Base-by-base conservation (phyloP, 441 rosid species). In the Populus hybrid region DNA sequence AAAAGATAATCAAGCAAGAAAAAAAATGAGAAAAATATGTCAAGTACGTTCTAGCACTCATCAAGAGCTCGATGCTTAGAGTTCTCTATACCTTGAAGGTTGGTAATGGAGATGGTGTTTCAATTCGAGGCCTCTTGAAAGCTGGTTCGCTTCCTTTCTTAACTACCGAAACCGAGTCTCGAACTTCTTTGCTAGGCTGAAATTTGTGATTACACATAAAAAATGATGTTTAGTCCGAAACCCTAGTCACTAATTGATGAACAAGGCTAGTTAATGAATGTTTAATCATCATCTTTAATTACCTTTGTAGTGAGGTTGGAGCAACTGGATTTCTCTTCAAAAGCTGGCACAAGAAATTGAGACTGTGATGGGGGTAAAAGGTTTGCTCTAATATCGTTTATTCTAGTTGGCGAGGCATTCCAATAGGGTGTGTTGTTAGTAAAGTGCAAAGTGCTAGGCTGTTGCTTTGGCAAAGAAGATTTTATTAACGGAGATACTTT, bases 41-140 rank as follows among this genome's bases (percentile, higher is more conserved):
- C 23, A 53, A 80, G 26, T 75, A 36, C 42, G 8, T 61, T 65
- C 28, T 68, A 46, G 35, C 46, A 14, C 57, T 46, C 24, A 71
- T 4, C 24, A 74, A 59, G 36, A 77, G 57, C 74, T 12, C 70
- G 24, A 69, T 70, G 14, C 57, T 46, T 14, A 12, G 5, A 46
- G 57, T 4, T 46, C 19, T 46, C 57, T 59, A 38, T 86, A 91
- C 98, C 98, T 92, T 94, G 77, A 92, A 94, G 83, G 98, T 90
- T 79, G 97, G 97, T 76, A 94, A 85, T 16, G 97, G 90, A 26
- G 97, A 90, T 64, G 97, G 98, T 8, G 95, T 90, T 81, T 90
- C 87, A 61, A 91, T 83, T 85, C 97, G 80, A 26, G 89, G 86
- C 85, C 91, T 88, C 79, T 94, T 94, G 50, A 86, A 76, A 67